Percentiles rank a stretch among this genome's conserved stretches.
phyloP scores from a whole-genome alignment of 805 yeast genomes.

The Ogataea chonburiensis region DNA sequence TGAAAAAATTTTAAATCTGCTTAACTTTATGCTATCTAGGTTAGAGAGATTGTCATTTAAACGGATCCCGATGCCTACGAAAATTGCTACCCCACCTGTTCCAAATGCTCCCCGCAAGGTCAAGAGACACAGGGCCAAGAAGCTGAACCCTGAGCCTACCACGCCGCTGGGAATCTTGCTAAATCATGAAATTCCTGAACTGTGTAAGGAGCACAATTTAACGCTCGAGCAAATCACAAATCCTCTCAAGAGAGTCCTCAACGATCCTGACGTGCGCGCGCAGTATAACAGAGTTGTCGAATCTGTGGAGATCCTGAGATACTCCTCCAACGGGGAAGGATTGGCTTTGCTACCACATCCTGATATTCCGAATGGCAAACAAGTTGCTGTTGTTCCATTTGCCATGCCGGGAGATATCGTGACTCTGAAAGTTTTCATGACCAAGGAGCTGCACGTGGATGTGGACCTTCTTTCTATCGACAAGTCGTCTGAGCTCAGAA shows the following conservation, averaged over 20 bases:
- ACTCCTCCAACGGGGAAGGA: slow-evolving; percentile 87
- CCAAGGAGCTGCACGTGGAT: slow-evolving; percentile 73
- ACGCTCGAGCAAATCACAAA: slow-evolving; percentile 51
- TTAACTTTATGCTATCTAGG: slow-evolving; percentile 5
- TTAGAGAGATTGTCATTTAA: slow-evolving; percentile 3
- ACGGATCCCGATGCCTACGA: slow-evolving; percentile 7
- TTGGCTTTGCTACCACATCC: slow-evolving; percentile 69
- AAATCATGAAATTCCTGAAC: slow-evolving; percentile 64
- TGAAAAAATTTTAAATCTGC: slow-evolving; percentile 5
- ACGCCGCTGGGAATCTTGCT: slow-evolving; percentile 75
- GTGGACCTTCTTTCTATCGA: slow-evolving; percentile 58
- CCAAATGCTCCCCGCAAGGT: slow-evolving; percentile 3
- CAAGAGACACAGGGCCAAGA: slow-evolving; percentile 50
- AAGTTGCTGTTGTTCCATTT: slow-evolving; percentile 80
- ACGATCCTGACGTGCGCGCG: slow-evolving; percentile 48
- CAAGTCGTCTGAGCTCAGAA: slow-evolving; percentile 40
- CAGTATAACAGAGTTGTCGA: slow-evolving; percentile 51
- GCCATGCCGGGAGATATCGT: slow-evolving; percentile 84
- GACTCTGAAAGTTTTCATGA: slow-evolving; percentile 66
- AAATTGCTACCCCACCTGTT: slow-evolving; percentile 2
- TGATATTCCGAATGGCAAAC: slow-evolving; percentile 40
- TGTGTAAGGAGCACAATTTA: slow-evolving; percentile 45
- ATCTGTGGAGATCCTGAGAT: slow-evolving; percentile 54
- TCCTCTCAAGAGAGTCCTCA: slow-evolving; percentile 64
- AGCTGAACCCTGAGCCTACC: slow-evolving; percentile 68